Base-by-base conservation (phyloP, 192 early-diverging fungal species). In the Glomus cerebriforme region DNA sequence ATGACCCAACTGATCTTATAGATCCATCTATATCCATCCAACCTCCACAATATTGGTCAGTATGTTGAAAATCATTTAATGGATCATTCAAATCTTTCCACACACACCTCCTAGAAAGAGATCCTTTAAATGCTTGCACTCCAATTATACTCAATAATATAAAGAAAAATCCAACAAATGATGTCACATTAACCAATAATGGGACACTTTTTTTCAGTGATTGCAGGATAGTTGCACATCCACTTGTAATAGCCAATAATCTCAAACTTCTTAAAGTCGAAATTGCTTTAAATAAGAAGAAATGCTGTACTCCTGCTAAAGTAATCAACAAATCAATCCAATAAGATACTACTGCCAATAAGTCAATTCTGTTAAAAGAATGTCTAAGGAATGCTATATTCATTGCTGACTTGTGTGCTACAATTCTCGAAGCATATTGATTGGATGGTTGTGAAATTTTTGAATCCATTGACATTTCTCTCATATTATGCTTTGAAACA, bases 131-230 rank as follows among this genome's bases (percentile, higher is more conserved):
- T n/a, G 86, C 80, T 43, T 88, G 88, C 9, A 91, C 87, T 26
- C 87, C 90, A 70, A 91, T 82, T 69, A 87, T 85, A 66, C 89
- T 90, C 80, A 91, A 90, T 29, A 91, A 80, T 22, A 90, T 74
- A 64, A 88, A 89, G 47, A 91, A 91, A 75, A 89, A 91, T 19
- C 80, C 75, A n/a, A 91, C 86, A 79, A 90, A 91, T 54, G 88
- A 85, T 22, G 80, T 72, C 31, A 90, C 86, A 49, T 90, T 88
- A 34, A 83, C 85, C 27, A 91, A 69, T 15, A 91, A 73, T 1
- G 90, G 90, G 0, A 83, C 86, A 17, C 87, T 87, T 71, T 84
- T 89, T 65, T 91, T 91, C 24, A 91, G 79, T 26, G 86, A 88
- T 31, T 87, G 85, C 17, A 91, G 68, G 34, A 91, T 90, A 7